phyloP scores from a whole-genome alignment of 768 basidiomycete genomes.

The Lentinula aciculospora region DNA sequence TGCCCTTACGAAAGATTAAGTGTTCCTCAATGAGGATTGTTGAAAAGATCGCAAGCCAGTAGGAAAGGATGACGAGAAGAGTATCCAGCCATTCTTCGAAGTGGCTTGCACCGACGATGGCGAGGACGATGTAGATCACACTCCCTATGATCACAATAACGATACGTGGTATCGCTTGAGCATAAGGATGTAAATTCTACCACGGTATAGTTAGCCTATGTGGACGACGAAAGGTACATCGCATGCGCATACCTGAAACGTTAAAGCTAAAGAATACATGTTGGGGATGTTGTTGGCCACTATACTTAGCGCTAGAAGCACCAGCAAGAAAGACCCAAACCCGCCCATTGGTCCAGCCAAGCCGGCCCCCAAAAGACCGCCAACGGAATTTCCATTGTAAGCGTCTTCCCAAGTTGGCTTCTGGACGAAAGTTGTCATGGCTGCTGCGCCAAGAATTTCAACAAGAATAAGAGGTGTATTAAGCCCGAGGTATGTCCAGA shows the following conservation, averaged over 20 bases:
- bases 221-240: neutral
- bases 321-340: constrained; percentile 53
- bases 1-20: constrained; percentile 36
- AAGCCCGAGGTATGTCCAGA: constrained; percentile 48
- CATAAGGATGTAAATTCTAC: constrained; percentile 20
- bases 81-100: constrained; percentile 38
- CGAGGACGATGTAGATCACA: constrained; percentile 10
- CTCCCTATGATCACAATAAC: constrained; percentile 21
- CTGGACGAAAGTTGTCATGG: constrained; percentile 33
- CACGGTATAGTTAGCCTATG: constrained; percentile 24
- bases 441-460: constrained; percentile 37
- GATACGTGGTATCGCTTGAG: constrained; percentile 32
- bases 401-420: constrained; percentile 40
- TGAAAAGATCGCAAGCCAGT: constrained; percentile 46
- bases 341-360: constrained; percentile 38
- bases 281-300: constrained; percentile 60
- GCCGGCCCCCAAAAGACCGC: constrained; percentile 47
- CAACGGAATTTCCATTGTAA: constrained; percentile 37
- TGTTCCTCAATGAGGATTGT: constrained; percentile 41
- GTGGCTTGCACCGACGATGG: constrained; percentile 36
- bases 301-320: constrained; percentile 56
- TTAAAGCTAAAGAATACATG: constrained; percentile 55
- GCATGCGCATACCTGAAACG: constrained; percentile 29
- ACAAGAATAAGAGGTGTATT: constrained; percentile 31
- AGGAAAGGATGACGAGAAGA: constrained; percentile 30